These are phyloP conservation scores for Ustilago xerochloae DNA, from an alignment of 1,284 basidiomycete species.

Conservation along the genomic window DNA sequence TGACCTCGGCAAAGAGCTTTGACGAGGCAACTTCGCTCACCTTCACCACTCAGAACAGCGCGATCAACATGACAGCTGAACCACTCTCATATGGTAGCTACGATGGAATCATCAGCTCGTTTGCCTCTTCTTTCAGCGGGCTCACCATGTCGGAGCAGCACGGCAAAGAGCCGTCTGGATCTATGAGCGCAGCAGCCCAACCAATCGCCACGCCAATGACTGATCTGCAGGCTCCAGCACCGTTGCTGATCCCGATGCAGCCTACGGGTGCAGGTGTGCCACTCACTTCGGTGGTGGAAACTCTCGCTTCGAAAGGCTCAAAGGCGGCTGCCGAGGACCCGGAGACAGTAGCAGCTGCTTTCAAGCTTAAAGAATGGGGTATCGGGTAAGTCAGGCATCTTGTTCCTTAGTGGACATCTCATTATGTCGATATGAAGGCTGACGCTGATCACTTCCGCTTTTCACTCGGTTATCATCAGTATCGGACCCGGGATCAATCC, in stretches of 20 bases:
- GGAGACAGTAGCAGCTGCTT: conserved; percentile 41
- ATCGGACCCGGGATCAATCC: conserved; percentile 61
- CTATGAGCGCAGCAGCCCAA: conserved; percentile 7
- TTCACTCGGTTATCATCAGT: conserved; percentile 12
- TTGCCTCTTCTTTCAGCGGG: conserved; percentile 15
- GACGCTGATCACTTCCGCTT: not conserved
- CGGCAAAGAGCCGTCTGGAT: not conserved
- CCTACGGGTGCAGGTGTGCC: conserved; percentile 38
- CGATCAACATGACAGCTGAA: not conserved
- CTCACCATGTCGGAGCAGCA: conserved; percentile 12
- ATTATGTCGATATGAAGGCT: not conserved
- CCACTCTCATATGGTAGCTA: not conserved
- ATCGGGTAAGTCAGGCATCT: conserved; percentile 30
- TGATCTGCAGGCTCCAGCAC: conserved; percentile 10
- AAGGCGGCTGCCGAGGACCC: conserved; percentile 47
- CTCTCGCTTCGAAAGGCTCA: conserved; percentile 38
- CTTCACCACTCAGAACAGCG: not conserved
- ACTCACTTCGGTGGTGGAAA: conserved; percentile 45
- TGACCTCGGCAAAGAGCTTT: conserved; percentile 6
- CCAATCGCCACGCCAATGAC: conserved; percentile 6
- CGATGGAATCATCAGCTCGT: conserved; percentile 1
- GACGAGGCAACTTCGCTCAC: not conserved
- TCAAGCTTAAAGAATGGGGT: conserved; percentile 42
- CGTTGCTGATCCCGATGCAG: conserved; percentile 47
- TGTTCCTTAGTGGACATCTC: not conserved